A percentile compares a stretch with the other conserved stretches of the same genome.
Conservation (phyloP, 331 rosid genomes). For the Erythrophleum ivorense region DNA sequence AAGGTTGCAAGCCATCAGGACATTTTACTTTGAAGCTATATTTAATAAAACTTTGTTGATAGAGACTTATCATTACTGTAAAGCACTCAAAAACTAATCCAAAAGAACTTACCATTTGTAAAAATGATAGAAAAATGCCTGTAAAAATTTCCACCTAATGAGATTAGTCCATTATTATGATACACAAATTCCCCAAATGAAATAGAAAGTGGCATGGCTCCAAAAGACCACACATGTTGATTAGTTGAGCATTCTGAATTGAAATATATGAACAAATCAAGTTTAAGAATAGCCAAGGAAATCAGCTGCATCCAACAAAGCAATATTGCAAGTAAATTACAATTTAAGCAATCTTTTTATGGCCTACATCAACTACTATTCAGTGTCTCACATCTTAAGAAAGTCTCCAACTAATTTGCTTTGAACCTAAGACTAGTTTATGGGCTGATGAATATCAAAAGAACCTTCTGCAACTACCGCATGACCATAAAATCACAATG, state of each 20-base stretch:
- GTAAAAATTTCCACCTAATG: background rate
- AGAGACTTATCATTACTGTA: background rate
- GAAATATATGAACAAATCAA: background rate
- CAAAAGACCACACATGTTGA: conserved; percentile 4
- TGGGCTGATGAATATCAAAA: conserved; percentile 15
- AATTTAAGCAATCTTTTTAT: background rate
- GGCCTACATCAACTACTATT: background rate
- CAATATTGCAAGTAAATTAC: conserved; percentile 1
- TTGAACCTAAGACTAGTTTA: conserved; percentile 21
- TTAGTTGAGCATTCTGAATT: conserved; percentile 15
- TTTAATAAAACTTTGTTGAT: background rate
- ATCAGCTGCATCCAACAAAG: background rate
- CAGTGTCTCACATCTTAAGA: conserved; percentile 3
- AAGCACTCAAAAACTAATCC: background rate
- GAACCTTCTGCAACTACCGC: background rate
- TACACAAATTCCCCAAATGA: conserved; percentile 13
- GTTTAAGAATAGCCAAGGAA: background rate
- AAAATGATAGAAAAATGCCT: background rate
- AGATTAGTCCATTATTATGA: conserved; percentile 3
- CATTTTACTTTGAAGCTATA: conserved; percentile 6
- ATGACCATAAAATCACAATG: conserved; percentile 17
- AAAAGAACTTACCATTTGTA: background rate
- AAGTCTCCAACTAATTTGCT: background rate
- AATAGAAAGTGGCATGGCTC: background rate
- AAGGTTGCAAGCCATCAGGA: background rate